Evolutionary conservation across 1,284 basidiomycete species (phyloP).

Genomic region (Psilocybe mexicana): DNA sequence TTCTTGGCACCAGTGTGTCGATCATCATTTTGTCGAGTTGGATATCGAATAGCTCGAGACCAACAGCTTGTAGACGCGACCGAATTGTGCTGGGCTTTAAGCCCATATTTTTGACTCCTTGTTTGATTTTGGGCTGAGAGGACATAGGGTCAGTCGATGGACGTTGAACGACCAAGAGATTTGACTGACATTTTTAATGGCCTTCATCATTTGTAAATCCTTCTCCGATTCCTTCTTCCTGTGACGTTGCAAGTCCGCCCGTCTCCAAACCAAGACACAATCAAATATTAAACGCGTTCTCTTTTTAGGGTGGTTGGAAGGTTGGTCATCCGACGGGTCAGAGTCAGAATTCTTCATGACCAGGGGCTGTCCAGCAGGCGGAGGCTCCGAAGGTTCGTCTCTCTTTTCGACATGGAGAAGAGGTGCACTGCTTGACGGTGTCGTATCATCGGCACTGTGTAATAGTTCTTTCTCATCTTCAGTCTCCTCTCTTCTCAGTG

Average conservation of each 20-base stretch:
- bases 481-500: too few species aligned
- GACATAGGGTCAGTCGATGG: neutral
- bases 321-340: too few species aligned
- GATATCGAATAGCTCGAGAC: constrained; percentile 15
- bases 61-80: constrained; percentile 8
- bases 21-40: constrained; percentile 13
- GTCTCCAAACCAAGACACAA: neutral
- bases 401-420: too few species aligned
- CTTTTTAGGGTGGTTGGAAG: too few species aligned
- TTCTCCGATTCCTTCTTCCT: neutral
- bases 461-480: too few species aligned
- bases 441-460: too few species aligned
- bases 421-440: too few species aligned
- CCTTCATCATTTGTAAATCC: constrained; percentile 12
- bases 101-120: constrained; percentile 5
- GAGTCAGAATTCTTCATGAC: too few species aligned
- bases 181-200: constrained; percentile 13
- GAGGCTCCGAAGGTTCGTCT: too few species aligned
- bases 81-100: constrained; percentile 11
- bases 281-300: neutral
- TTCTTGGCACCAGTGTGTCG: constrained; percentile 19
- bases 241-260: neutral
- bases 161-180: neutral
- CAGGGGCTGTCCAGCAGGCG: too few species aligned
- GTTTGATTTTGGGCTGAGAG: constrained; percentile 16